Evolutionary conservation across 2,329 filamentous ascomycete genomes (phyloP).

Genomic region (Hymenoscyphus repandus): DNA sequence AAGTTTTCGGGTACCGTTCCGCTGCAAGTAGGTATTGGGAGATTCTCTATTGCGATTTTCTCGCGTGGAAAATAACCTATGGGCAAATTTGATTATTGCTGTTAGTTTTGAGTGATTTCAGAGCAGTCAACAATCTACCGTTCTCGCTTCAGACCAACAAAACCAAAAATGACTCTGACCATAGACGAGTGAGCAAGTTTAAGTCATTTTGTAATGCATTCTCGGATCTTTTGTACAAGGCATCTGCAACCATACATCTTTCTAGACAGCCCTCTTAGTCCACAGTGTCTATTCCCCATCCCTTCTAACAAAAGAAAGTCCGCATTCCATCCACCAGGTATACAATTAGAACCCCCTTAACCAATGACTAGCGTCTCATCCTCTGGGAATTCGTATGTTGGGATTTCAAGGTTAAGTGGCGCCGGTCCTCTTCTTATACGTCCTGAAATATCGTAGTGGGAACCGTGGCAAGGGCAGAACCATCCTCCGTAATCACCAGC

Average conservation of each 20-base stretch:
- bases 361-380: slow-evolving; percentile 87
- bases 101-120: too few relatives aligned
- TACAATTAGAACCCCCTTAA: slow-evolving; percentile 44
- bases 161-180: background rate
- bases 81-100: too few relatives aligned
- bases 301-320: slow-evolving; percentile 34
- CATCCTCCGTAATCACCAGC: slow-evolving; percentile 96
- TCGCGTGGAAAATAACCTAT: too few relatives aligned
- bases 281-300: slow-evolving; percentile 22
- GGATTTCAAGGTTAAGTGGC: slow-evolving; percentile 95
- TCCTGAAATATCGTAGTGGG: slow-evolving; percentile 99
- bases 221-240: slow-evolving; percentile 33
- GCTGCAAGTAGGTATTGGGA: too few relatives aligned
- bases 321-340: background rate
- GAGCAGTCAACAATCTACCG: too few relatives aligned
- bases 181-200: background rate
- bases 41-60: too few relatives aligned
- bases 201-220: slow-evolving; percentile 13
- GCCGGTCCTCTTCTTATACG: slow-evolving; percentile 97
- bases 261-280: slow-evolving; percentile 1
- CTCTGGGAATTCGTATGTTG: slow-evolving; percentile 85
- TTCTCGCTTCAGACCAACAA: too few relatives aligned
- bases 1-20: too few relatives aligned
- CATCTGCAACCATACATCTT: slow-evolving; percentile 20
- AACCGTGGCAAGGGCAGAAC: slow-evolving; percentile 99